These are phyloP conservation scores for Akebia trifoliata DNA, from an alignment of 164 flowering plant genomes.

Conservation along the genomic window DNA sequence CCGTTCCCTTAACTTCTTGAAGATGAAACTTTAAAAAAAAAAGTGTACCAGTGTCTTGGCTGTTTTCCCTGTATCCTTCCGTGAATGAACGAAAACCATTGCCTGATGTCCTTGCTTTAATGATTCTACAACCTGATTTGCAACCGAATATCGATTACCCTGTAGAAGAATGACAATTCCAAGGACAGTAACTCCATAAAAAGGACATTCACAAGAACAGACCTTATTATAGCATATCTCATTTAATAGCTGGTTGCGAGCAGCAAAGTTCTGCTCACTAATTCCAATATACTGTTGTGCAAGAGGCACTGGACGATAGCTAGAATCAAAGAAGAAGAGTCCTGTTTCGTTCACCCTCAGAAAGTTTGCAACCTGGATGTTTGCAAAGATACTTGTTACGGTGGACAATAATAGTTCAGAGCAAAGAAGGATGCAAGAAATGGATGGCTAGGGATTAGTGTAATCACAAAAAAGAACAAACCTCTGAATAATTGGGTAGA, in stretches of 20 bases:
- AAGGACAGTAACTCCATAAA: neutral
- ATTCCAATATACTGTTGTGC: conserved; percentile 97
- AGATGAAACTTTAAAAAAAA: too few relatives aligned
- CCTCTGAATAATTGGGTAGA: conserved; percentile 95
- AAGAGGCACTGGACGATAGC: conserved; percentile 98
- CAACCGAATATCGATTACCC: neutral
- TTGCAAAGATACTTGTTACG: conserved; percentile 1
- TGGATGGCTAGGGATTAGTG: neutral
- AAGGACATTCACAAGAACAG: neutral
- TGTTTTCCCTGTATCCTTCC: conserved; percentile 95
- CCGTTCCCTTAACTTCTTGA: too few relatives aligned
- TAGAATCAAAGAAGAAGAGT: conserved; percentile 92
- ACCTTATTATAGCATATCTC: conserved; percentile 95
- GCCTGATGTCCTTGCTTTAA: conserved; percentile 86
- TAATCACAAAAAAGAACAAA: conserved; percentile 13
- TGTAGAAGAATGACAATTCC: neutral
- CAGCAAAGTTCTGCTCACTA: conserved; percentile 75
- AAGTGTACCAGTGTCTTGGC: conserved; percentile 73
- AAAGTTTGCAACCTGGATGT: conserved; percentile 83
- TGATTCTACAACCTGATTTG: conserved; percentile 75
- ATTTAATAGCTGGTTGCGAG: conserved; percentile 72
- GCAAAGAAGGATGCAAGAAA: neutral
- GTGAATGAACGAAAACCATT: conserved; percentile 97
- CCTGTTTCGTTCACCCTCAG: conserved; percentile 89
- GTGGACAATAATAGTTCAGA: neutral